Base-by-base conservation (phyloP, 1,284 basidiomycete species). In the Melampsora larici-populina region DNA sequence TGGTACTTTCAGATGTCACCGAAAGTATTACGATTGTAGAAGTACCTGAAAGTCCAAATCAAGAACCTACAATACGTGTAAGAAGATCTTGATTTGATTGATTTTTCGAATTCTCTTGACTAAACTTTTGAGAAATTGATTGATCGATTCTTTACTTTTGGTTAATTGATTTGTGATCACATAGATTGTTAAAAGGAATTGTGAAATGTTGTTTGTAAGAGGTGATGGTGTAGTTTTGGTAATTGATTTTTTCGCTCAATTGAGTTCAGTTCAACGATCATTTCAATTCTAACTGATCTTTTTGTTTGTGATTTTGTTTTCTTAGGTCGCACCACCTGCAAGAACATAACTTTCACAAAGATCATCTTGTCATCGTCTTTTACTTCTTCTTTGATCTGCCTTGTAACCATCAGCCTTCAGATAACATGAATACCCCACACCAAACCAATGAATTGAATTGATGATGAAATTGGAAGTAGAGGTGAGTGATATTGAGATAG, bases 151-250 rank as follows among this genome's bases (percentile, higher is more conserved):
- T n/a, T n/a, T n/a, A n/a, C n/a, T n/a, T n/a, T n/a, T n/a, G n/a
- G n/a, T n/a, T n/a, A n/a, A n/a, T n/a, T n/a, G n/a, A n/a, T n/a
- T n/a, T n/a, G n/a, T n/a, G n/a, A 18, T 66, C 13, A 8, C 78
- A 65, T 60, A 97, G 95, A 88, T 93, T 55, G 93, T 94, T 79
- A 95, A 94, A 86, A 88, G 95, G 81, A 95, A 92, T 85, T 90
- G 95, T 87, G 93, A 96, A 79, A 99, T 99, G 96, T 87, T 99
- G 70, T 99, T 98, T 82, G 95, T 99, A 1, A 88, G 96, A 72
- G 80, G 80, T 29, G 84, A 85, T 78, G 83, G 83, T 77, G 84
- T 85, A n/a, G 84, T 85, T 64, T 80, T 85, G 49, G 84, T 84
- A 58, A 66, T 82, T 80, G 58, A 62, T n/a, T 55, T 72, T 51